These are phyloP conservation scores for Bruguiera parviflora DNA, from an alignment of 345 rosid species.

Conservation along the genomic window DNA sequence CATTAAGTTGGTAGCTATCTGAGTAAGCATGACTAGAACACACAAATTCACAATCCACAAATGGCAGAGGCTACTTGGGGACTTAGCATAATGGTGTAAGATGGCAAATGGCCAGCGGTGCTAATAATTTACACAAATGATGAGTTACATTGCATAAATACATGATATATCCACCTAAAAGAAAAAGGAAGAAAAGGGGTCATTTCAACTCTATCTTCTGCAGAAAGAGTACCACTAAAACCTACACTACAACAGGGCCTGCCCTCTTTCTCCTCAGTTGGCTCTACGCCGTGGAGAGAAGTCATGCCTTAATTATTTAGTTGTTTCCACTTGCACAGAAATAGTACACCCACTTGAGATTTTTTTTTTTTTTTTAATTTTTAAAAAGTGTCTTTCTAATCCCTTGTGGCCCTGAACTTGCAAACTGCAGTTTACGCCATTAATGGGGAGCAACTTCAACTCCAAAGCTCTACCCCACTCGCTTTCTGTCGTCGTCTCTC, in stretches of 20 bases:
- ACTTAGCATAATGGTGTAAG: not conserved
- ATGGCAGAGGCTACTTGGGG: not conserved
- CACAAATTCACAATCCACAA: not conserved
- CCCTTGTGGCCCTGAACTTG: not conserved
- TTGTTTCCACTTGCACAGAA: constrained; percentile 11
- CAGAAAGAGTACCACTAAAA: not conserved
- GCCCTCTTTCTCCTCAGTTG: not conserved
- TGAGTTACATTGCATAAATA: constrained; percentile 13
- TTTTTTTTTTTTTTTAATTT: too few species aligned
- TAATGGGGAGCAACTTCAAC: constrained; percentile 6
- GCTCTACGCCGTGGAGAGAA: not conserved
- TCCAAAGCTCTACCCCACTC: not conserved
- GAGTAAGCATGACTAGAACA: not conserved
- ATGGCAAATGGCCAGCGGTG: not conserved
- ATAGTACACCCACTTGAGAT: constrained; percentile 10
- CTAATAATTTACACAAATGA: constrained; percentile 6
- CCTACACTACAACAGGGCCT: too few species aligned
- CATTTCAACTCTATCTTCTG: constrained; percentile 7
- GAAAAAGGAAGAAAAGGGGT: not conserved
- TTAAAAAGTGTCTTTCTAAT: not conserved
- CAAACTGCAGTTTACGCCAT: constrained; percentile 11
- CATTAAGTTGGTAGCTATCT: too few species aligned
- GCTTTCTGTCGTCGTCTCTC: not conserved
- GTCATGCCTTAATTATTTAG: not conserved
- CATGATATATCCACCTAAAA: not conserved